Evolutionary conservation across 495 filamentous ascomycete genomes (phyloP), one percentile per base, ranked within the genome.

Genomic region (Neurospora intermedia): DNA sequence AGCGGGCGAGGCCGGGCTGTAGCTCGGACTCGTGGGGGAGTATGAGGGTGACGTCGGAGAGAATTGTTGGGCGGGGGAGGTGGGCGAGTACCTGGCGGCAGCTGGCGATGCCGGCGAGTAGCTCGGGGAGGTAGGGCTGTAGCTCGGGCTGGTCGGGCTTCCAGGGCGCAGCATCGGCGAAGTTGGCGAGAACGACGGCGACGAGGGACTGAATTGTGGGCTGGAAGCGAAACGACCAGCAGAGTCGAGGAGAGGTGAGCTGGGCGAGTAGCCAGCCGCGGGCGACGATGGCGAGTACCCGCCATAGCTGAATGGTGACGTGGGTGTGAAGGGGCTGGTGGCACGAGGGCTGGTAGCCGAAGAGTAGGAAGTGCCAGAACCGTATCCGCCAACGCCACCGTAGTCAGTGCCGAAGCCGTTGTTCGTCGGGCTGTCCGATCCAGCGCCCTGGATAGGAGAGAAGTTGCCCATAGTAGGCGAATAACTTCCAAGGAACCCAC

Each of bases 401-500:
- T 87, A 88, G 73, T 85, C 86, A n/a, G 86, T 87, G 41, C 75
- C 79, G 74, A 97, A 92, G 27, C 94, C 93, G 15, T 35, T 66
- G 27, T 66, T 66, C 74, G 89, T 89, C 46, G 92, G 92, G 43
- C 87, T 89, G 71, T 96, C 93, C 15, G 91, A 89, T 7, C 90
- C 91, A 23, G 88, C 84, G 74, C 91, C 88, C 48, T 90, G 90
- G 73, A 99, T 96, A 42, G 96, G 96, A 23, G 94, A 97, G 89
- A 98, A 99, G 73, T 94, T 91, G 77, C 92, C 90, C 71, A 91
- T 91, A 76, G 93, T 92, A 39, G 93, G 91, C 8, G 92, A 91
- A 75, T 81, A 74, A 76, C 82, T 69, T 73, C 91, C 74, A 85
- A 81, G 90, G 16, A 84, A 84, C 69, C 89, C 89, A 71, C 87